A percentile compares a stretch with the other conserved stretches of the same genome.
phyloP scores from a whole-genome alignment of 2,329 filamentous ascomycete species.

The Blumeria graminis region DNA sequence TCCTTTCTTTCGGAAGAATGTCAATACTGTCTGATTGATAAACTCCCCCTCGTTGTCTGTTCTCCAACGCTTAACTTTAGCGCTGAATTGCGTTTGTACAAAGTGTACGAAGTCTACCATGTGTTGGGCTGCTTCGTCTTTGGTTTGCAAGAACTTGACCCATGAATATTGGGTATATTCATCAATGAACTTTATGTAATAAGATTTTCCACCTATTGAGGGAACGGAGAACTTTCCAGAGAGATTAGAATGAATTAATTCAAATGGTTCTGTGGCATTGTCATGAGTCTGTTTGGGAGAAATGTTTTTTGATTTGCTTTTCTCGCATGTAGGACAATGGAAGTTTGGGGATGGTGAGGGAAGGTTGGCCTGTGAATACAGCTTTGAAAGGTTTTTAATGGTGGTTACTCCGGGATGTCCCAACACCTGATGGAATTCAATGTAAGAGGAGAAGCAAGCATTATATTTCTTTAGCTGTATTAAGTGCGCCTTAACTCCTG shows the following conservation, averaged over 20 bases:
- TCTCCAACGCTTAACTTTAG: neutral
- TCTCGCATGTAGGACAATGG: neutral
- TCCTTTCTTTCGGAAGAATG: neutral
- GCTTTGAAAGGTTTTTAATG: neutral
- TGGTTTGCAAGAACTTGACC: neutral
- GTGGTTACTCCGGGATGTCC: neutral
- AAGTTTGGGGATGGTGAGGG: neutral
- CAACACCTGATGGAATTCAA: neutral
- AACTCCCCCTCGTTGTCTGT: neutral
- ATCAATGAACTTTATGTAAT: neutral
- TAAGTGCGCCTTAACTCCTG: neutral
- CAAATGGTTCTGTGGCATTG: neutral
- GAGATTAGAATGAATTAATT: neutral
- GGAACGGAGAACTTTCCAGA: neutral
- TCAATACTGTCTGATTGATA: neutral
- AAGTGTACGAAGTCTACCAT: neutral
- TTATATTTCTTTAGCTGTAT: neutral
- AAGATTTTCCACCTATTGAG: neutral
- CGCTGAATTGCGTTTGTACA: neutral
- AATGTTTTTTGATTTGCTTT: neutral
- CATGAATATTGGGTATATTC: neutral
- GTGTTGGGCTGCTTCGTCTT: neutral
- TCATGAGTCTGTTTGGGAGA: neutral
- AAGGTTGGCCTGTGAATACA: neutral
- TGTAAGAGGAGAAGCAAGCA: neutral